Evolutionary conservation across 805 yeast species (phyloP), one percentile per base, ranked within the genome.

Genomic region (Ogataea methanolica): DNA sequence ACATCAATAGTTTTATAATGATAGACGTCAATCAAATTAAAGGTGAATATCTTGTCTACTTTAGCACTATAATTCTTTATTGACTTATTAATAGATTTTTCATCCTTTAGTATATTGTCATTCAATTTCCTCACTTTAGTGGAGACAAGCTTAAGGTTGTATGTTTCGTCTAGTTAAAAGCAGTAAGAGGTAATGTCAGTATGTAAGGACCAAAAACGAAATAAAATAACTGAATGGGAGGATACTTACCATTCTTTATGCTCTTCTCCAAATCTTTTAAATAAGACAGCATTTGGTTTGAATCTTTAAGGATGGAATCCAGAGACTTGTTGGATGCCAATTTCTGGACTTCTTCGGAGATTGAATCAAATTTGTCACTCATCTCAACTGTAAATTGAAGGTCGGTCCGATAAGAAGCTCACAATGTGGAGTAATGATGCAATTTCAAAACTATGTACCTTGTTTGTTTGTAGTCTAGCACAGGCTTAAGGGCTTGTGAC

Each of bases 21-120:
- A 51, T 62, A 61, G 33, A 62, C 49, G 6, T 55, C 52, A 4
- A 57, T 55, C n/a, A 61, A 35, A 26, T 61, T 57, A 26, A 59
- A 52, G 6, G 46, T 49, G 44, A 62, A 61, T 8, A 56, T 23
- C 46, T 59, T 61, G 33, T 66, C 68, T 9, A 65, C 51, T 7
- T 51, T 48, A n/a, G 60, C 44, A 31, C 61, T 51, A 44, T 57
- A 61, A 36, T 43, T 57, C 46, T 59, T 62, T 29, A 69, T 53
- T 2, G 59, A 42, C 22, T 54, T 48, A 46, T 65, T 61, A 31
- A 59, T 44, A 17, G 57, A 49, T 39, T 59, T 53, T 45, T 62
- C 61, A 51, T 66, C 57, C 40, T 68, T 73, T 40, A 68, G 41
- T 3, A 63, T 55, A 43, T 59, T 59, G 21, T 65, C 65, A 46